Conservation (phyloP, 371 early-diverging fungal species). For the Apophysomyces trapeziformis region DNA sequence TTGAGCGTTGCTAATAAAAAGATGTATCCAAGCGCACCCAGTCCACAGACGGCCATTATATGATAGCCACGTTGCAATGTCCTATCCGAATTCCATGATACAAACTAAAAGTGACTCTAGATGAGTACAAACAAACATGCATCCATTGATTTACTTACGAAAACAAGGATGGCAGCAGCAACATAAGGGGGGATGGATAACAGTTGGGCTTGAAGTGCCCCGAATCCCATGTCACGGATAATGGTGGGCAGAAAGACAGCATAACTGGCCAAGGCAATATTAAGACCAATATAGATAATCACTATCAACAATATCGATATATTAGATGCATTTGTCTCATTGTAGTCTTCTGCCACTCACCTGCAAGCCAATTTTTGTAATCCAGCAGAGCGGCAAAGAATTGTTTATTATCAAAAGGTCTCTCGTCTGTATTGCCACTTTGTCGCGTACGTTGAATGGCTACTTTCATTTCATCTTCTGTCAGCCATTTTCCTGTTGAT, state of each 20-base stretch:
- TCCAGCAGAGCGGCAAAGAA: constrained; percentile 40
- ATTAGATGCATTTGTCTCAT: neutral
- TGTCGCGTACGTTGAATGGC: constrained; percentile 33
- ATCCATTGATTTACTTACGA: constrained; percentile 25
- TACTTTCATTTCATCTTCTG: constrained; percentile 40
- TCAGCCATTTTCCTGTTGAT: constrained; percentile 37
- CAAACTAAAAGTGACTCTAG: constrained; percentile 16
- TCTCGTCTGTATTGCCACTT: constrained; percentile 36
- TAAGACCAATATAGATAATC: constrained; percentile 47
- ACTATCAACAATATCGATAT: constrained; percentile 24
- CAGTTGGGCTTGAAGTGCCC: constrained; percentile 38
- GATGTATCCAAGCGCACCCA: constrained; percentile 44
- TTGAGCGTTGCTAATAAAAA: constrained; percentile 40
- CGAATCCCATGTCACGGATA: constrained; percentile 43
- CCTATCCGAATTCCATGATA: constrained; percentile 44
- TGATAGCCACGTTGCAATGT: constrained; percentile 43
- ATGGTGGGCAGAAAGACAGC: constrained; percentile 48
- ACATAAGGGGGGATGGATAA: constrained; percentile 47
- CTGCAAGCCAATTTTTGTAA: constrained; percentile 43
- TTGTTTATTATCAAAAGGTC: constrained; percentile 39
- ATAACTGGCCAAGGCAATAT: constrained; percentile 41
- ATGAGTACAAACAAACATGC: neutral
- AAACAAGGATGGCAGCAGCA: constrained; percentile 34
- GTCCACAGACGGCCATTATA: constrained; percentile 28
- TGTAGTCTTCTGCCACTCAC: constrained; percentile 19